A percentile compares a stretch with the other conserved stretches of the same genome.
These are phyloP conservation scores for Austropuccinia psidii DNA, from an alignment of 1,284 basidiomycete genomes.

Conservation along the genomic window DNA sequence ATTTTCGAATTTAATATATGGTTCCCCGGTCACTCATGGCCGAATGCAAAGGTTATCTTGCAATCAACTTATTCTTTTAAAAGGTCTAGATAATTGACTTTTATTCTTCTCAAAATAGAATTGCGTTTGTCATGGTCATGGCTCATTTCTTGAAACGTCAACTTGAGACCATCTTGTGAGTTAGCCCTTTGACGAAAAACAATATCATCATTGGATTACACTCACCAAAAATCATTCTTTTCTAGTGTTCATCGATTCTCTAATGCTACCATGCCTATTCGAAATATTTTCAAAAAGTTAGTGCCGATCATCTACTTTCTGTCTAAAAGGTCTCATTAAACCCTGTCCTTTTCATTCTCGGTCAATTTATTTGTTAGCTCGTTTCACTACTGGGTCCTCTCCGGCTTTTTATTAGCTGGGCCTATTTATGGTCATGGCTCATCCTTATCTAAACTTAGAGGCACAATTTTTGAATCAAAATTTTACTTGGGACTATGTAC, in stretches of 20 bases:
- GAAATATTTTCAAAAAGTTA: conserved; percentile 84
- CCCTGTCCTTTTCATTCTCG: not conserved
- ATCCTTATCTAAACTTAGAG: conserved; percentile 59
- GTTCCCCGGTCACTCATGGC: conserved; percentile 63
- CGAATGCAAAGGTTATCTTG: conserved; percentile 61
- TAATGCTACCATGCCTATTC: conserved; percentile 82
- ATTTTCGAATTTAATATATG: conserved; percentile 55
- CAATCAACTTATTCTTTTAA: not conserved
- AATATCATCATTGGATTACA: not conserved
- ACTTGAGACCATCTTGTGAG: conserved; percentile 79
- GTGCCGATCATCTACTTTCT: conserved; percentile 43
- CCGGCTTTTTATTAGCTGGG: conserved; percentile 68
- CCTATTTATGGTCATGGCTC: conserved; percentile 65
- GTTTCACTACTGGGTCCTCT: conserved; percentile 75
- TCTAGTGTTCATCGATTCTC: conserved; percentile 76
- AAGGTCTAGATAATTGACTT: not conserved
- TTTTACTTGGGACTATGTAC: conserved; percentile 62
- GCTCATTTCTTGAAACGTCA: conserved; percentile 88
- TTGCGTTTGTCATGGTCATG: conserved; percentile 69
- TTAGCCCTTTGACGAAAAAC: conserved; percentile 35
- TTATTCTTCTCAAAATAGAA: conserved; percentile 4
- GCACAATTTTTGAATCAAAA: conserved; percentile 62
- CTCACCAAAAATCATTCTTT: not conserved
- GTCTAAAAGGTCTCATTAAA: not conserved
- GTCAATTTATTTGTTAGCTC: conserved; percentile 57